Conservation (phyloP, 352 stramenopile genomes). For the Pythium aquatile region DNA sequence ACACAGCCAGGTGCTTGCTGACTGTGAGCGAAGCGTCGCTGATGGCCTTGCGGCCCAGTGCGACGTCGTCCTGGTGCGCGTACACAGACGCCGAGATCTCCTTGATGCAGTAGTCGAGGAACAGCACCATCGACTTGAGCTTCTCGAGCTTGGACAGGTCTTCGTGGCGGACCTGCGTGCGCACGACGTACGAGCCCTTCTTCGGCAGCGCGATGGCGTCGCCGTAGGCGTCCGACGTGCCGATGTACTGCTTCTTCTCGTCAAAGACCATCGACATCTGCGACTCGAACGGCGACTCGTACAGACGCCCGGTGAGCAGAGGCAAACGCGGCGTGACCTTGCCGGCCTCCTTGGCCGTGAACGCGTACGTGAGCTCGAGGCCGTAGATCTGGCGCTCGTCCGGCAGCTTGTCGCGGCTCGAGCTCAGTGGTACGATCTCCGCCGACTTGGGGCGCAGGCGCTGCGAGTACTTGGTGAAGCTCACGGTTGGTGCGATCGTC, state of each 20-base stretch:
- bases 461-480: constrained; percentile 84
- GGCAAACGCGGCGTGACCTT: constrained; percentile 81
- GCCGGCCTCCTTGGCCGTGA: constrained; percentile 82
- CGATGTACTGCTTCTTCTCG: constrained; percentile 91
- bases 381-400: constrained; percentile 88
- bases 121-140: constrained; percentile 78
- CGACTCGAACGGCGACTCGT: constrained; percentile 92
- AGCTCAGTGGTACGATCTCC: constrained; percentile 78
- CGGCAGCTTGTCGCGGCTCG: constrained; percentile 76
- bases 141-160: constrained; percentile 79
- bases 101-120: constrained; percentile 72
- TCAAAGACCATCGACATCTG: constrained; percentile 94
- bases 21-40: constrained; percentile 43
- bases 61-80: constrained; percentile 62
- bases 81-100: constrained; percentile 63
- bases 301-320: constrained; percentile 76
- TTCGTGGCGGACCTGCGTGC: constrained; percentile 78
- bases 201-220: constrained; percentile 72
- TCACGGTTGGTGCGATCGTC: constrained; percentile 65
- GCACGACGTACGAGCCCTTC: constrained; percentile 82
- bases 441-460: constrained; percentile 74
- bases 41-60: constrained; percentile 57
- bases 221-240: constrained; percentile 82
- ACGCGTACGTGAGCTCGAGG: constrained; percentile 89
- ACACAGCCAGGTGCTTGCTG: constrained; percentile 69